Base-by-base conservation (phyloP, 345 rosid species). In the Turritis glabra region DNA sequence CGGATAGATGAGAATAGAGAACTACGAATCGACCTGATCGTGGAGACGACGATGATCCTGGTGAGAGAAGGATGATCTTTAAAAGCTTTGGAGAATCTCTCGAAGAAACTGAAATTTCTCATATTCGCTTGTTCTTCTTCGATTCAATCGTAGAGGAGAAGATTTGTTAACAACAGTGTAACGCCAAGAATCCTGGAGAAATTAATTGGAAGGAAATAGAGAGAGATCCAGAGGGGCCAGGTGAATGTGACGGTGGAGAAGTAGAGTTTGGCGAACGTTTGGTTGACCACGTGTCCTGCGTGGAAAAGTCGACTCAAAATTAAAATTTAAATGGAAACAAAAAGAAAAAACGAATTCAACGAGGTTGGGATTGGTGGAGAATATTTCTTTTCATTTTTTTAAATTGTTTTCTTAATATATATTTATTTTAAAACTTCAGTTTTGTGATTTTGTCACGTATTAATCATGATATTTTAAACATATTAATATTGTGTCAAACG, bases 31-130 rank as follows among this genome's bases (percentile, higher is more conserved):
- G 30, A 92, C 99, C 98, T 84, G 85, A 96, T 75, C 37, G 99
- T 76, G 87, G 89, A 86, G 84, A 92, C 76, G 67, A 90, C 80
- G 72, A 90, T 3, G 30, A 92, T 81, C 74, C 88, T 84, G 32
- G 98, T 80, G 72, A 92, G 82, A 35, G 83, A 83, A 71, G 97
- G 91, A 74, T 85, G 64, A 35, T 88, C 98, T 47, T 83, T 84
- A 74, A 86, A 88, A 54, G 86, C 85, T 77, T 82, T 84, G 13
- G 94, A 84, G 80, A 86, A 67, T 77, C 90, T 76, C 63, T 85
- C 81, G 73, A 73, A 84, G 69, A 90, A n/a, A 46, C 76, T 82
- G 61, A 85, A 87, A 15, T 43, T 84, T 62, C 84, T 88, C 98
- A 95, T 95, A 61, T 69, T 72, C 70, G 44, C 41, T 5, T 2